Percentiles rank a stretch among this genome's conserved stretches.
Conservation (phyloP, 768 basidiomycete species). For the Tubosaeta sp. region DNA sequence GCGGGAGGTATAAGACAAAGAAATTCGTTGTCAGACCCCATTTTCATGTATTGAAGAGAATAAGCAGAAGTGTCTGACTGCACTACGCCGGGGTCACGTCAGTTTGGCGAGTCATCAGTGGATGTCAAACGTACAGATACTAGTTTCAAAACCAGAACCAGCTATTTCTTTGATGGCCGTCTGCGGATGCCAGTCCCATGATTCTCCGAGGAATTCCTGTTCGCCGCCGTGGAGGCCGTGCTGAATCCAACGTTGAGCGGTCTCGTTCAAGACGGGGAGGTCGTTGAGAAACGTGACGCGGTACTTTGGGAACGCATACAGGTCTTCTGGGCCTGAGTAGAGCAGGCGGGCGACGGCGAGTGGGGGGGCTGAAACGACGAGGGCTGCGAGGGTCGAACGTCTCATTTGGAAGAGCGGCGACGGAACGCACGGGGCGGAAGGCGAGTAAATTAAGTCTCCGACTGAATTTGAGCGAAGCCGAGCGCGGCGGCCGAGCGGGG, state of each 20-base stretch:
- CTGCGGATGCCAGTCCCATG: conserved; percentile 43
- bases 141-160: conserved; percentile 45
- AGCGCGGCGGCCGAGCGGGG: conserved; percentile 27
- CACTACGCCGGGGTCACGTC: conserved; percentile 13
- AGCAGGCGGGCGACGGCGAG: conserved; percentile 35
- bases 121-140: conserved; percentile 38
- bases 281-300: conserved; percentile 74
- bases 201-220: conserved; percentile 69
- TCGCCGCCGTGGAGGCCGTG: conserved; percentile 73
- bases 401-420: conserved; percentile 10
- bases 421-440: conserved; percentile 16
- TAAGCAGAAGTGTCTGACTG: conserved; percentile 33
- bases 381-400: conserved; percentile 11
- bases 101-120: conserved; percentile 10
- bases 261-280: conserved; percentile 68
- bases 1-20: conserved; percentile 76
- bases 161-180: conserved; percentile 57
- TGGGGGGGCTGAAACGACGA: conserved; percentile 15
- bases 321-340: conserved; percentile 75
- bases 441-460: conserved; percentile 30
- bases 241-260: conserved; percentile 69
- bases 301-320: conserved; percentile 79
- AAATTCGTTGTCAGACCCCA: conserved; percentile 66
- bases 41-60: conserved; percentile 69
- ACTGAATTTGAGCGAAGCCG: conserved; percentile 20